A percentile compares a stretch with the other conserved stretches of the same genome.
phyloP scores from a whole-genome alignment of 768 basidiomycete genomes.

The Pulveroboletus sp. region DNA sequence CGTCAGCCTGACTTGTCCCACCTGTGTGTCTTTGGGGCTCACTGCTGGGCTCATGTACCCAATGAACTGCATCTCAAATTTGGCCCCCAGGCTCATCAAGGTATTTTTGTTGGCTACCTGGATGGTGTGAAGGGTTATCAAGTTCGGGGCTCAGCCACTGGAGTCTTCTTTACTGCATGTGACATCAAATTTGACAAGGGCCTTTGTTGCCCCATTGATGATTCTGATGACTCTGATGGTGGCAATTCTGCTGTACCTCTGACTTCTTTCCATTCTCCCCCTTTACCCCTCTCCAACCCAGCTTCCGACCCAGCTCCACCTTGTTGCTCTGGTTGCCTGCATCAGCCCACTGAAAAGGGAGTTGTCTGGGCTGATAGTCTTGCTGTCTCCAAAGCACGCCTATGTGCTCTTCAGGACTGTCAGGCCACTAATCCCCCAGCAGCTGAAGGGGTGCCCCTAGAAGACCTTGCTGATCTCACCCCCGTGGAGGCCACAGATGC shows the following conservation, averaged over 20 bases:
- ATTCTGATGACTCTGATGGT: neutral
- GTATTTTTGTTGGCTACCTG: slow-evolving; percentile 3
- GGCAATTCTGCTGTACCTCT: neutral
- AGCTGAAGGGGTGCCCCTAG: too few species aligned
- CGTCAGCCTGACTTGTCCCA: neutral
- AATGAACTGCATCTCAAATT: neutral
- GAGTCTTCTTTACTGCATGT: neutral
- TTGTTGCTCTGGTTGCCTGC: neutral
- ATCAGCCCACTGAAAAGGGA: neutral
- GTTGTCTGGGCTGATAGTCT: too few species aligned
- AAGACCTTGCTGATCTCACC: too few species aligned
- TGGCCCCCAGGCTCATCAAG: neutral
- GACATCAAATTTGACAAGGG: slow-evolving; percentile 1
- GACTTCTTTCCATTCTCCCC: neutral
- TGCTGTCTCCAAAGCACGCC: too few species aligned
- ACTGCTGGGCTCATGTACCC: neutral
- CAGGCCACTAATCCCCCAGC: too few species aligned
- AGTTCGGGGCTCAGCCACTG: neutral
- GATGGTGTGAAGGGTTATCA: neutral
- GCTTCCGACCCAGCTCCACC: too few species aligned
- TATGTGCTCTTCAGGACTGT: too few species aligned
- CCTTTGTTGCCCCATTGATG: neutral
- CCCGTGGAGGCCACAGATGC: neutral
- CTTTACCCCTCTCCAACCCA: too few species aligned
- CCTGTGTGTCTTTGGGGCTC: neutral